phyloP scores from a whole-genome alignment of 352 stramenopile species.

The Peronospora belbahrii region DNA sequence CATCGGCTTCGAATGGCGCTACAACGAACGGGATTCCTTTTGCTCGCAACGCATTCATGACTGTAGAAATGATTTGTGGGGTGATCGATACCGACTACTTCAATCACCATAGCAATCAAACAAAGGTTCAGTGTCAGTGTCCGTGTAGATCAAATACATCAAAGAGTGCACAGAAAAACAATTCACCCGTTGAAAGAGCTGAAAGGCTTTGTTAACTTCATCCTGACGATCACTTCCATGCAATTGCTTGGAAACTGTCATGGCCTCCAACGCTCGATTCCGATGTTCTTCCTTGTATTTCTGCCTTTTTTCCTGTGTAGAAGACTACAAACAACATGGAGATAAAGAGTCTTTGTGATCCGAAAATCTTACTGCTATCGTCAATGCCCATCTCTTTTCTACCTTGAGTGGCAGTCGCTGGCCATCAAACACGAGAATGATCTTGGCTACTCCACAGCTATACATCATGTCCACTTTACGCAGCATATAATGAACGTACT shows the following conservation, averaged over 20 bases:
- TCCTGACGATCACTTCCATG: slow-evolving; percentile 39
- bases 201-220: slow-evolving; percentile 50
- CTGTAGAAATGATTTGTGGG: slow-evolving; percentile 42
- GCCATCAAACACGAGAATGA: slow-evolving; percentile 72
- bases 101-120: background rate
- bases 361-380: background rate
- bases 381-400: background rate
- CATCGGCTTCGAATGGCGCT: slow-evolving; percentile 70
- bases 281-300: slow-evolving; percentile 51
- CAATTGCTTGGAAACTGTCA: slow-evolving; percentile 42
- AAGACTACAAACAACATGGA: slow-evolving; percentile 24
- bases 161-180: background rate
- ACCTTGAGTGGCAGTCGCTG: slow-evolving; percentile 70
- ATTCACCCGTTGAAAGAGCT: slow-evolving; percentile 46
- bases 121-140: background rate
- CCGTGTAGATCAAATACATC: too few relatives aligned
- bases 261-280: slow-evolving; percentile 38
- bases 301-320: slow-evolving; percentile 58
- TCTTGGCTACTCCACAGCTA: slow-evolving; percentile 39
- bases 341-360: background rate
- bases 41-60: slow-evolving; percentile 46
- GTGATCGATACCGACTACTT: slow-evolving; percentile 58
- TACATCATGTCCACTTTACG: slow-evolving; percentile 62
- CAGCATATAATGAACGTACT: slow-evolving; percentile 69
- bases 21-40: slow-evolving; percentile 49